phyloP scores from a whole-genome alignment of 306 rosid genomes.

The Trifolium subterraneum region DNA sequence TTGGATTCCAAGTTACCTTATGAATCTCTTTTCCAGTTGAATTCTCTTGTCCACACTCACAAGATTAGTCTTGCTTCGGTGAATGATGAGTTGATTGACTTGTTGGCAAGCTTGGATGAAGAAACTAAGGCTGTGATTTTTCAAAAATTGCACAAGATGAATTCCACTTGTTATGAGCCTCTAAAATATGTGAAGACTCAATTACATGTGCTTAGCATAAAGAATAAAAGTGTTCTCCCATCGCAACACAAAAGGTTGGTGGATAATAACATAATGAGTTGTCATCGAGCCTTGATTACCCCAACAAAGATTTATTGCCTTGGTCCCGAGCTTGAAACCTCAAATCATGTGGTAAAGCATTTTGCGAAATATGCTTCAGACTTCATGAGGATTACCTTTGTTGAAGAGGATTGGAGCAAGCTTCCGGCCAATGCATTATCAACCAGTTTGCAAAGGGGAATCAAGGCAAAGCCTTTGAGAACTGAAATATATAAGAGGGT shows the following conservation, averaged over 20 bases:
- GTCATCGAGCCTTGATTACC: conserved; percentile 86
- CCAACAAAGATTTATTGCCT: conserved; percentile 84
- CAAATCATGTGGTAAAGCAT: conserved; percentile 87
- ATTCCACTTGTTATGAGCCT: conserved; percentile 74
- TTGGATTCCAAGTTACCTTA: conserved; percentile 54
- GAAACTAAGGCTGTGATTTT: conserved; percentile 62
- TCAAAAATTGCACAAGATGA: conserved; percentile 75
- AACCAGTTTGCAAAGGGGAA: conserved; percentile 55
- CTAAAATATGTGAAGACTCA: conserved; percentile 58
- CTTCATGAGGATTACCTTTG: conserved; percentile 89
- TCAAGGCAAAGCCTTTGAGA: conserved; percentile 66
- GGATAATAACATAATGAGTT: conserved; percentile 77
- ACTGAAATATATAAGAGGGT: conserved; percentile 73
- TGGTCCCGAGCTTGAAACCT: conserved; percentile 94
- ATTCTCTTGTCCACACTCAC: conserved; percentile 84
- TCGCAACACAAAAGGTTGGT: conserved; percentile 52
- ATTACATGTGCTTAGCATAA: conserved; percentile 52
- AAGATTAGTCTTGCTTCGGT: conserved; percentile 76
- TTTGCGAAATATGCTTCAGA: conserved; percentile 75
- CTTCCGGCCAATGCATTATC: conserved; percentile 74
- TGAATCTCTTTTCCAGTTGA: conserved; percentile 80
- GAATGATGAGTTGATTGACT: conserved; percentile 59
- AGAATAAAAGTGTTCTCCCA: conserved; percentile 37
- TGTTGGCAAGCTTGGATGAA: conserved; percentile 55
- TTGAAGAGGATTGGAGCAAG: conserved; percentile 94